These are phyloP conservation scores for Phytophthora tubulina DNA, from an alignment of 352 stramenopile species.

Conservation along the genomic window DNA sequence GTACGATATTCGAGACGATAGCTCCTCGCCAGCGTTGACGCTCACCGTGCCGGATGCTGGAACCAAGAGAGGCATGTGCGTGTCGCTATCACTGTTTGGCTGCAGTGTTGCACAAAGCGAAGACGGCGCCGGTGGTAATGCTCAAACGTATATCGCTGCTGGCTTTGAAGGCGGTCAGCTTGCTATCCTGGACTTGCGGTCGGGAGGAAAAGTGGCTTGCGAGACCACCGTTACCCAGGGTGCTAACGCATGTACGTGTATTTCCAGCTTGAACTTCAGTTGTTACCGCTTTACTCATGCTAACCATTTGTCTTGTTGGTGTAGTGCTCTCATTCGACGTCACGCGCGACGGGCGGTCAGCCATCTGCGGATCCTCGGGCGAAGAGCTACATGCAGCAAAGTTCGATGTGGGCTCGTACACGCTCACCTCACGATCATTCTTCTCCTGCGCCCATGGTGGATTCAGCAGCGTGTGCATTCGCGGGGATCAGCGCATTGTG, in stretches of 20 bases:
- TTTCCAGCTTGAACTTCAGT: neutral
- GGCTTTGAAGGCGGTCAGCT: conserved; percentile 82
- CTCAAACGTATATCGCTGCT: conserved; percentile 58
- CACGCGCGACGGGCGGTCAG: conserved; percentile 54
- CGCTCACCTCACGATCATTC: conserved; percentile 53
- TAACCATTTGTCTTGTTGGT: conserved; percentile 6
- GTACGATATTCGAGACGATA: conserved; percentile 51
- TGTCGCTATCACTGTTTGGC: conserved; percentile 52
- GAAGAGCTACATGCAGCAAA: conserved; percentile 58
- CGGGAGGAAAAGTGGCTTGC: conserved; percentile 53
- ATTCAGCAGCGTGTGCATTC: conserved; percentile 74
- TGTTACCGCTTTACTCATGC: conserved; percentile 6
- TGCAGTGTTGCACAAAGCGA: conserved; percentile 34
- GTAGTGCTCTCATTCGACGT: conserved; percentile 81
- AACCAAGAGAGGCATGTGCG: conserved; percentile 60
- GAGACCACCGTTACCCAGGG: conserved; percentile 59
- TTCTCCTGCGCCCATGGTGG: conserved; percentile 70
- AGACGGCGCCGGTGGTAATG: conserved; percentile 21
- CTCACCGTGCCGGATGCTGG: conserved; percentile 41
- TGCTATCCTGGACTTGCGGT: conserved; percentile 69
- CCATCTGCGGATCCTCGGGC: conserved; percentile 72
- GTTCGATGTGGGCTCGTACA: conserved; percentile 56
- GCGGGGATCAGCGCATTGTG: conserved; percentile 79
- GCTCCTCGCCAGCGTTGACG: conserved; percentile 39
- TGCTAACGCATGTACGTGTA: conserved; percentile 62